Conservation (phyloP, 2,329 filamentous ascomycete species). For the Emmonsiellopsis sp. region DNA sequence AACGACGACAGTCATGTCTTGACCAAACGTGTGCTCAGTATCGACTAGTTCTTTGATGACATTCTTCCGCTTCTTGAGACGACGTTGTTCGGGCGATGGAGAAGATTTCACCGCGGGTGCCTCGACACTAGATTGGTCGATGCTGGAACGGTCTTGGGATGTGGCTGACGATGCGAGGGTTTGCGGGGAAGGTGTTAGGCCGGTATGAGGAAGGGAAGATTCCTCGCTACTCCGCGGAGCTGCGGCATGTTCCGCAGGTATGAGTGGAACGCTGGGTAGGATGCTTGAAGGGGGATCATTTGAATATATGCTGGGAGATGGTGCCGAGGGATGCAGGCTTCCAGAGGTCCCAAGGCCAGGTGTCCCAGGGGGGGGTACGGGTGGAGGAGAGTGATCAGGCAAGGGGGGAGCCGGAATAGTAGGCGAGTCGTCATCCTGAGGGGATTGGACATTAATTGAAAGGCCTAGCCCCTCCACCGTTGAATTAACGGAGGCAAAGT, state of each 20-base stretch:
- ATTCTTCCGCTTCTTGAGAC: constrained; percentile 70
- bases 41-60: constrained; percentile 87
- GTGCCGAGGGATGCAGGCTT: constrained; percentile 7
- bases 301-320: constrained; percentile 18
- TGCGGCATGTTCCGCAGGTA: constrained; percentile 7
- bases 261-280: constrained; percentile 7
- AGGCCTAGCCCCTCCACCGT: constrained; percentile 32
- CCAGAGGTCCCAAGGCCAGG: constrained; percentile 5
- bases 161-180: constrained; percentile 28
- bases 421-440: constrained; percentile 18
- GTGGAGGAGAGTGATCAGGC: constrained; percentile 39
- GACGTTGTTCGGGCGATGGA: constrained; percentile 33
- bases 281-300: constrained; percentile 8
- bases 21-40: constrained; percentile 81
- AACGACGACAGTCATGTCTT: constrained; percentile 94
- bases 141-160: constrained; percentile 24
- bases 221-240: constrained; percentile 28
- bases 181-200: constrained; percentile 20
- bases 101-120: constrained; percentile 14
- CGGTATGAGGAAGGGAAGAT: constrained; percentile 24
- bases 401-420: constrained; percentile 24
- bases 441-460: constrained; percentile 30
- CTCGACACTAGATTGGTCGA: constrained; percentile 16
- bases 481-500: constrained; percentile 18
- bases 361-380: constrained; percentile 17